A percentile compares a stretch with the other conserved stretches of the same genome.
Conservation (phyloP, 2,329 filamentous ascomycete genomes). For the Paecilomyces sp. region DNA sequence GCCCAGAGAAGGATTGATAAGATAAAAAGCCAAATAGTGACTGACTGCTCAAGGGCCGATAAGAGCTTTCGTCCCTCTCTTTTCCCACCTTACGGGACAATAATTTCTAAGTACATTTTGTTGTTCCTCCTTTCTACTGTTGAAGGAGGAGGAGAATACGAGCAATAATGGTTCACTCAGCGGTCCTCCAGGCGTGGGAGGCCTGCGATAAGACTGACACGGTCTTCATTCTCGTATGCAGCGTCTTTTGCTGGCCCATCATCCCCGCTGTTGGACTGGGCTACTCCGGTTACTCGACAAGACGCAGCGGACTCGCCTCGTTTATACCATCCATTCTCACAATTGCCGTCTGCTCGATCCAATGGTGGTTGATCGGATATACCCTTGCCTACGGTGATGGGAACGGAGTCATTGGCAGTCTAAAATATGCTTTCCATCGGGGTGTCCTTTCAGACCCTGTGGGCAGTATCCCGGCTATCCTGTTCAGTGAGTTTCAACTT, state of each 20-base stretch:
- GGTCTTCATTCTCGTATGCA: constrained; percentile 45
- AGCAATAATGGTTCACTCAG: neutral
- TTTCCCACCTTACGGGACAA: neutral
- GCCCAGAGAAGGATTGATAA: neutral
- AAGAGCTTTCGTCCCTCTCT: neutral
- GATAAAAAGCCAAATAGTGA: neutral
- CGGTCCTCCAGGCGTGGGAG: constrained; percentile 41
- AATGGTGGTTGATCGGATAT: constrained; percentile 46
- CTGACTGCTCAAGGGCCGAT: neutral
- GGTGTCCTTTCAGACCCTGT: constrained; percentile 42
- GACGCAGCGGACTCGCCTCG: constrained; percentile 42
- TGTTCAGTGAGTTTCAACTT: constrained; percentile 47
- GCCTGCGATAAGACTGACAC: constrained; percentile 48
- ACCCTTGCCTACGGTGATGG: constrained; percentile 44
- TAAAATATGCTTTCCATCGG: constrained; percentile 40
- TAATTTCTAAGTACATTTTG: neutral
- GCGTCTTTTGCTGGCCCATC: constrained; percentile 47
- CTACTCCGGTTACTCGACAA: constrained; percentile 44
- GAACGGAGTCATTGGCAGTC: constrained; percentile 37
- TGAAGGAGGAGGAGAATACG: neutral
- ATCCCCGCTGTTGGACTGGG: constrained; percentile 46
- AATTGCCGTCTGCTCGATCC: constrained; percentile 43
- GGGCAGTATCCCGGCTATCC: constrained; percentile 43
- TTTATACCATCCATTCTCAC: constrained; percentile 43
- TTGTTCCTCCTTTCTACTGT: neutral